A percentile compares a stretch with the other conserved stretches of the same genome.
Conservation (phyloP, 116 monocot genomes). For the Phalaenopsis hybrid region DNA sequence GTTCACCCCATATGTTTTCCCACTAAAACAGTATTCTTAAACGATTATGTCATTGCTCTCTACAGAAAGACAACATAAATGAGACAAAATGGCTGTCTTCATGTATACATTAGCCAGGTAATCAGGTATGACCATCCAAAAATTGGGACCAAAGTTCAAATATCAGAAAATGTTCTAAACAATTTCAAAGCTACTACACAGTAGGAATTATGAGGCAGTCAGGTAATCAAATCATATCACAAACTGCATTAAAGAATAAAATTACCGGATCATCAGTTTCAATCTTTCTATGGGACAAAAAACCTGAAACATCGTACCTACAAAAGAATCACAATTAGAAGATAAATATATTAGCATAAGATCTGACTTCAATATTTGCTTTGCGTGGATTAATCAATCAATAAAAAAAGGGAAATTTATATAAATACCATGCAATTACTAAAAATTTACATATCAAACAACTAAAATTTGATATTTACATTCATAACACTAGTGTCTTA, state of each 20-base stretch:
- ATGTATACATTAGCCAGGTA: background rate
- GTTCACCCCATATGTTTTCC: background rate
- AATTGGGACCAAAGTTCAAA: background rate
- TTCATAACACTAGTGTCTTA: too few species aligned
- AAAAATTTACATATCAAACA: too few species aligned
- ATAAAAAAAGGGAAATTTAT: background rate
- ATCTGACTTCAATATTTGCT: background rate
- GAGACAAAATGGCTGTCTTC: background rate
- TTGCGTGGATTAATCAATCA: background rate
- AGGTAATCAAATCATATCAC: background rate
- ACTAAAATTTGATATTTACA: too few species aligned
- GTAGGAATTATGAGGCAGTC: background rate
- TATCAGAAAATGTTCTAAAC: background rate
- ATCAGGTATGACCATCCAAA: background rate
- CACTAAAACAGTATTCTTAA: background rate
- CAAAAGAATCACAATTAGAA: slow-evolving; percentile 11
- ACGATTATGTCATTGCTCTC: background rate
- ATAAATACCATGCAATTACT: too few species aligned
- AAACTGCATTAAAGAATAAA: slow-evolving; percentile 5
- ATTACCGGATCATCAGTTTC: slow-evolving; percentile 84
- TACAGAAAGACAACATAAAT: background rate
- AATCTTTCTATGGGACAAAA: slow-evolving; percentile 70
- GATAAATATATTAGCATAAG: background rate
- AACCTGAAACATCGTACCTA: slow-evolving; percentile 91
- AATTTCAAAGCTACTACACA: background rate